A percentile compares a stretch with the other conserved stretches of the same genome.
Conservation (phyloP, 148 eudicot species). For the Spergularia bocconei region DNA sequence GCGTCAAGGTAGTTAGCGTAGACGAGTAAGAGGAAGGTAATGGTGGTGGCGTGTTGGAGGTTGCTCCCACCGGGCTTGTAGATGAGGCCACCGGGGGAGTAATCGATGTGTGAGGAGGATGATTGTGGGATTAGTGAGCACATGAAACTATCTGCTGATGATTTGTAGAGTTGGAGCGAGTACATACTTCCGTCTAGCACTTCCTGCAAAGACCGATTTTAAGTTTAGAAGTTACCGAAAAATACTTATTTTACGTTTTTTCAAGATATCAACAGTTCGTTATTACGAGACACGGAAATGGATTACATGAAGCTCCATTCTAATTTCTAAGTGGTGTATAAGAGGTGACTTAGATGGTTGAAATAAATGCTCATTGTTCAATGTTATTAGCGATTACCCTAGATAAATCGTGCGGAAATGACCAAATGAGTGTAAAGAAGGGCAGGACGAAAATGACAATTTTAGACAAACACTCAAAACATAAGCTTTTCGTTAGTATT, state of each 20-base stretch:
- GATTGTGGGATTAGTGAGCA: slow-evolving; percentile 79
- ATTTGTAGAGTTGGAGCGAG: slow-evolving; percentile 68
- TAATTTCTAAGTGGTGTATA: too few relatives aligned
- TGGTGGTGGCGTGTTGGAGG: slow-evolving; percentile 76
- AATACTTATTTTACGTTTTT: neutral
- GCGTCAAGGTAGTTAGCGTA: slow-evolving; percentile 71
- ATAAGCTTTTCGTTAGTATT: slow-evolving; percentile 1
- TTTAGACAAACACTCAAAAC: slow-evolving; percentile 9
- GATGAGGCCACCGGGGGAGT: slow-evolving; percentile 83
- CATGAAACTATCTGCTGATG: slow-evolving; percentile 89
- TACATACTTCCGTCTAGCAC: slow-evolving; percentile 57
- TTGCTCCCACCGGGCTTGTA: slow-evolving; percentile 85
- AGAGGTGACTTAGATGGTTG: too few relatives aligned
- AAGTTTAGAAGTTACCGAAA: neutral
- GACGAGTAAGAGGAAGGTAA: slow-evolving; percentile 64
- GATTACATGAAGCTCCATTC: too few relatives aligned
- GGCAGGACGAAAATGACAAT: slow-evolving; percentile 2
- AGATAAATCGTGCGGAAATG: neutral
- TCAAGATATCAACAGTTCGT: too few relatives aligned
- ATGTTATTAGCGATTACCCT: neutral
- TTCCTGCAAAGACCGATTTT: slow-evolving; percentile 43
- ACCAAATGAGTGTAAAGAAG: neutral
- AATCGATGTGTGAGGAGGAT: slow-evolving; percentile 62
- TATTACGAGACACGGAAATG: too few relatives aligned
- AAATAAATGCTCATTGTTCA: neutral